Conservation (phyloP, 2,329 filamentous ascomycete genomes). For the Fusarium nisikadoi region DNA sequence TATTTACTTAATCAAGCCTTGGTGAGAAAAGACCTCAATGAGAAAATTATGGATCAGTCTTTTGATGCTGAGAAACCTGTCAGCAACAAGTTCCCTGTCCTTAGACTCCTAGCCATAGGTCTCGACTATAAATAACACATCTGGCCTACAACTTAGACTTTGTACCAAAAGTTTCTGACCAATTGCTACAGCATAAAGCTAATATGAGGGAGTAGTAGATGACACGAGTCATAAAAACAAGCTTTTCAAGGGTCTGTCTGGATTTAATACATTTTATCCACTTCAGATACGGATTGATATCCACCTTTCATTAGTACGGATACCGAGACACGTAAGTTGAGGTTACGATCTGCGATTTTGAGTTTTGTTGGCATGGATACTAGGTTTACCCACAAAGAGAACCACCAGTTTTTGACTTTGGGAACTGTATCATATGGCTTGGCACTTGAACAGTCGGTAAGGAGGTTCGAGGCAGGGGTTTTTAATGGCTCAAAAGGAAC, state of each 20-base stretch:
- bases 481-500: rapidly evolving
- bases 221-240: neutral
- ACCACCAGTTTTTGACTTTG: neutral
- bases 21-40: too few species aligned
- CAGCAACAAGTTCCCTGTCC: too few species aligned
- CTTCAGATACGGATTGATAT: neutral
- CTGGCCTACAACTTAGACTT: too few species aligned
- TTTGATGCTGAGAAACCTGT: neutral
- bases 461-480: rapidly evolving
- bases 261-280: neutral
- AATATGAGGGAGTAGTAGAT: too few species aligned
- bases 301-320: neutral
- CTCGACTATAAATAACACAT: too few species aligned
- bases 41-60: too few species aligned
- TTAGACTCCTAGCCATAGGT: too few species aligned
- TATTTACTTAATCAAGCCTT: too few species aligned
- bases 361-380: neutral
- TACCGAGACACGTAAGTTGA: neutral
- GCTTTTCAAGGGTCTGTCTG: neutral
- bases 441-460: neutral
- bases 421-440: neutral
- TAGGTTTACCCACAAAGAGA: neutral
- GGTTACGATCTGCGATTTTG: neutral
- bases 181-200: too few species aligned
- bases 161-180: too few species aligned